Conservation (phyloP, 495 filamentous ascomycete species). For the Neurospora tetraspora region DNA sequence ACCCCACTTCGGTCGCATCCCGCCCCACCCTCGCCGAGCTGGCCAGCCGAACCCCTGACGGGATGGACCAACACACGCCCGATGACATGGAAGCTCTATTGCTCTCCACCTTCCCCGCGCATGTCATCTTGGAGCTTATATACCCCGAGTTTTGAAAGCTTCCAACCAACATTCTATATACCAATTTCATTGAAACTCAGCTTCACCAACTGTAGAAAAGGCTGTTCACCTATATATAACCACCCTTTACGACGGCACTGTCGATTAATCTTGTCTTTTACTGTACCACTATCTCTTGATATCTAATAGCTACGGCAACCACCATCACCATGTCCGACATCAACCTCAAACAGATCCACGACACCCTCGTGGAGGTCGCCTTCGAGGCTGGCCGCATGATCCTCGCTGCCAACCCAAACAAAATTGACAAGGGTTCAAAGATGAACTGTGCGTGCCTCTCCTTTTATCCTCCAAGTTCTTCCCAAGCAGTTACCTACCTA, state of each 20-base stretch:
- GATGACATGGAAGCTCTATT: background rate
- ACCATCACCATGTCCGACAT: constrained; percentile 32
- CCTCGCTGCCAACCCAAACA: constrained; percentile 57
- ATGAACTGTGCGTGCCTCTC: constrained; percentile 59
- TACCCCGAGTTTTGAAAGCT: background rate
- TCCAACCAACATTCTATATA: background rate
- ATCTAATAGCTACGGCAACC: background rate
- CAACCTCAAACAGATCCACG: constrained; percentile 72
- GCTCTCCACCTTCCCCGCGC: background rate
- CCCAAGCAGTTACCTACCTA: constrained; percentile 4
- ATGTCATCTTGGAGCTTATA: background rate
- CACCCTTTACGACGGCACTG: background rate
- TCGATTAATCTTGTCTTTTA: background rate
- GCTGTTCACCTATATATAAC: background rate
- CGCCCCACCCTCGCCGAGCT: background rate
- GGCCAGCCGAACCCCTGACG: background rate
- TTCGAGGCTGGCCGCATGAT: constrained; percentile 76
- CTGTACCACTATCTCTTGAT: background rate
- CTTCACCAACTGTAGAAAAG: background rate
- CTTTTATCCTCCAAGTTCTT: background rate
- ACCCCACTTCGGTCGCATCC: background rate
- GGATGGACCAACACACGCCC: background rate
- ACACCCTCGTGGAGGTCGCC: constrained; percentile 65
- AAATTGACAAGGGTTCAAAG: constrained; percentile 57
- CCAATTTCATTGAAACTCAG: background rate